Evolutionary conservation across 2,329 filamentous ascomycete genomes (phyloP).

Genomic region (Pochonia chlamydosporia): DNA sequence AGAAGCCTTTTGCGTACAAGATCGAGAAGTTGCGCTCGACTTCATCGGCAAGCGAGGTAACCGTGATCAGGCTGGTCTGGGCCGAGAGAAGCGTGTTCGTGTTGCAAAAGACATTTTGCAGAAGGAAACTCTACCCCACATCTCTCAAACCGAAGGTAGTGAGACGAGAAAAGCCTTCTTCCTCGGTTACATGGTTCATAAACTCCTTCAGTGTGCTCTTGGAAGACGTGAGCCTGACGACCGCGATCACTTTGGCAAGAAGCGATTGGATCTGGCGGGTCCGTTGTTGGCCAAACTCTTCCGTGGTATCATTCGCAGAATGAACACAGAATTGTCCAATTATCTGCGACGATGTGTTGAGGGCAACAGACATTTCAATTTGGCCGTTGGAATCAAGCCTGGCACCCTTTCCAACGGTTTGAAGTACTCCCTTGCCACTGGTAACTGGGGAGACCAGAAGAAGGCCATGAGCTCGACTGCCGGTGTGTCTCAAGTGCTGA

Average conservation of each 20-base stretch:
- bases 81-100: slow-evolving; percentile 80
- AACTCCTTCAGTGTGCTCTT: slow-evolving; percentile 86
- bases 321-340: slow-evolving; percentile 84
- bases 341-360: slow-evolving; percentile 93
- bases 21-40: slow-evolving; percentile 88
- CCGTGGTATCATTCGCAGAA: slow-evolving; percentile 81
- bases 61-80: slow-evolving; percentile 52
- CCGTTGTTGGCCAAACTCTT: slow-evolving; percentile 95
- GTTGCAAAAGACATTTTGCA: slow-evolving; percentile 93
- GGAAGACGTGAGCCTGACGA: slow-evolving; percentile 93
- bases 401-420: slow-evolving; percentile 88
- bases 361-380: slow-evolving; percentile 79
- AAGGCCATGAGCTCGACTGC: slow-evolving; percentile 93
- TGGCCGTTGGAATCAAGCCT: slow-evolving; percentile 85
- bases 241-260: slow-evolving; percentile 98
- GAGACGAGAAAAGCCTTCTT: slow-evolving; percentile 98
- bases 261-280: slow-evolving; percentile 90
- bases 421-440: slow-evolving; percentile 94
- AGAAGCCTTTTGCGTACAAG: slow-evolving; percentile 93
- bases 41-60: slow-evolving; percentile 92
- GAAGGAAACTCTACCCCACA: slow-evolving; percentile 94
- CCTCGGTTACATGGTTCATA: slow-evolving; percentile 97
- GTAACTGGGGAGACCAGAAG: slow-evolving; percentile 99
- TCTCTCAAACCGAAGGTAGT: slow-evolving; percentile 89
- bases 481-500: slow-evolving; percentile 95